These are phyloP conservation scores for Volvariella surrecta DNA, from an alignment of 1,284 basidiomycete species.

Conservation along the genomic window DNA sequence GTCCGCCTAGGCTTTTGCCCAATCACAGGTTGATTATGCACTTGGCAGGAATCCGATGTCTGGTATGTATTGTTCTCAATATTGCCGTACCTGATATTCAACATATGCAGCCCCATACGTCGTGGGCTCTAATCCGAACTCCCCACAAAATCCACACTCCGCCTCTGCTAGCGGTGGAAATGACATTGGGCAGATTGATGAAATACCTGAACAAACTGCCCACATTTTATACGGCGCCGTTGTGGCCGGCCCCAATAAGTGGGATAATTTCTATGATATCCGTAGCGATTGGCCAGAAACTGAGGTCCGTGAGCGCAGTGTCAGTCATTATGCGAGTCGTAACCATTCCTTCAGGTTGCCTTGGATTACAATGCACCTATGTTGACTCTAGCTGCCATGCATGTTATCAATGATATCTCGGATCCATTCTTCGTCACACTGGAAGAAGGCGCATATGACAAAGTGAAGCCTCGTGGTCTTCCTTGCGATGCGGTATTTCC, in stretches of 20 bases:
- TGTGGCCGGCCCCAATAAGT: constrained; percentile 76
- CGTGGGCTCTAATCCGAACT: constrained; percentile 84
- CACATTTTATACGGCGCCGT: constrained; percentile 83
- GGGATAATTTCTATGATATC: constrained; percentile 77
- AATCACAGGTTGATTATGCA: constrained; percentile 71
- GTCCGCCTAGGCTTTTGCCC: constrained; percentile 49
- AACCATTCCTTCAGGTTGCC: constrained; percentile 38
- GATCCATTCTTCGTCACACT: constrained; percentile 78
- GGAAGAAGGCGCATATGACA: constrained; percentile 55
- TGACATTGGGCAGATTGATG: constrained; percentile 62
- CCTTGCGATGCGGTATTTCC: constrained; percentile 73
- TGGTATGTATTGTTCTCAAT: constrained; percentile 26
- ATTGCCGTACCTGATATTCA: neutral
- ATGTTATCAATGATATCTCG: constrained; percentile 52
- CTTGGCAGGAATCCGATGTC: constrained; percentile 87
- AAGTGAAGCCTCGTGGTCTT: constrained; percentile 51
- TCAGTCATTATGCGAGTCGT: constrained; percentile 6
- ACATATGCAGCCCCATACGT: constrained; percentile 54
- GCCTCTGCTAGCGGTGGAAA: constrained; percentile 81
- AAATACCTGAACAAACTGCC: constrained; percentile 58
- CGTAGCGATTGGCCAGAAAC: constrained; percentile 77
- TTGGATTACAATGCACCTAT: constrained; percentile 84
- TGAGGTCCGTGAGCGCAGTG: constrained; percentile 36
- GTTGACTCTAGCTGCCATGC: constrained; percentile 73
- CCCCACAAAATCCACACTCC: constrained; percentile 83